Evolutionary conservation across 1,284 basidiomycete genomes (phyloP).

Genomic region (Uromyces viciae-fabae): DNA sequence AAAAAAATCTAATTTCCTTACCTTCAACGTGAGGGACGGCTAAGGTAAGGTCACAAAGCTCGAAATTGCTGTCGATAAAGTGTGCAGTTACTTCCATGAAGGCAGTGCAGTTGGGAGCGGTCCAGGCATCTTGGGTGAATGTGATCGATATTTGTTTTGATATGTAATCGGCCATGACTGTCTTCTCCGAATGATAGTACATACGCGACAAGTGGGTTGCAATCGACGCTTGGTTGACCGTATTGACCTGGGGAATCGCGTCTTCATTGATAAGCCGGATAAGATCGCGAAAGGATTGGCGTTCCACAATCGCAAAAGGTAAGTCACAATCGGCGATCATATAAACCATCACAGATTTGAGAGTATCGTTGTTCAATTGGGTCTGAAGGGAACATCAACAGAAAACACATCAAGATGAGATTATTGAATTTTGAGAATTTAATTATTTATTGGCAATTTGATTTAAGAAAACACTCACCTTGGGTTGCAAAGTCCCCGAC

Average conservation of each 20-base stretch:
- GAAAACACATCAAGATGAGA: no score
- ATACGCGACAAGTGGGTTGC: background rate
- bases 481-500: background rate
- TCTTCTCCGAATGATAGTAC: background rate
- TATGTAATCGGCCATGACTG: background rate
- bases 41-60: background rate
- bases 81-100: background rate
- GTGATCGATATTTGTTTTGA: background rate
- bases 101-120: background rate
- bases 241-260: background rate
- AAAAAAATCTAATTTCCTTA: background rate
- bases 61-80: conserved; percentile 8
- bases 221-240: background rate
- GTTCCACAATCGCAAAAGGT: background rate
- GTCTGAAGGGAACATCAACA: background rate
- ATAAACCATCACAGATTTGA: background rate
- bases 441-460: no score
- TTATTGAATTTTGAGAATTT: no score
- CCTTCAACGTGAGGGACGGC: background rate
- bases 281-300: background rate
- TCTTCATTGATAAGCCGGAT: background rate
- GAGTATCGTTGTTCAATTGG: background rate
- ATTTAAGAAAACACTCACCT: background rate
- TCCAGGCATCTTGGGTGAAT: background rate
- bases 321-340: background rate